phyloP scores from a whole-genome alignment of 345 rosid genomes.

The Brassica juncea region DNA sequence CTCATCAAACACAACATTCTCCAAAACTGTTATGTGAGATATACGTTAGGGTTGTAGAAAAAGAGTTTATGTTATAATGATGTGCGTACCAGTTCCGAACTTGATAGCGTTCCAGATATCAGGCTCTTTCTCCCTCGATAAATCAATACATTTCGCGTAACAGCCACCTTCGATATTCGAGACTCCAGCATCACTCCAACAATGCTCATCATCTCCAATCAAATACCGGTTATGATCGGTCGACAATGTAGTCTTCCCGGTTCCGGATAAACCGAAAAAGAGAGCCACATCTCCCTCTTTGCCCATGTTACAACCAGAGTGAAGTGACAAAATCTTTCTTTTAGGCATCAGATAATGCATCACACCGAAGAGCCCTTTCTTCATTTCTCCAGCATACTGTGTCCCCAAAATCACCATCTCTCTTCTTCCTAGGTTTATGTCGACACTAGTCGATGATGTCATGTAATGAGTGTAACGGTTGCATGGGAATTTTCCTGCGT shows the following conservation, averaged over 20 bases:
- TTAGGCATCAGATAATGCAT: slow-evolving; percentile 99
- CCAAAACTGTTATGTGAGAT: slow-evolving; percentile 57
- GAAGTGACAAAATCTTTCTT: slow-evolving; percentile 87
- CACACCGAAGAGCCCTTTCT: slow-evolving; percentile 96
- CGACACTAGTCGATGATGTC: slow-evolving; percentile 98
- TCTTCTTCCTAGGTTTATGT: slow-evolving; percentile 85
- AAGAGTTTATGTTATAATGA: not conserved
- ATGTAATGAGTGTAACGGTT: slow-evolving; percentile 97
- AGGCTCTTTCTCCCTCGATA: slow-evolving; percentile 86
- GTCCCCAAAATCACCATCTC: slow-evolving; percentile 99
- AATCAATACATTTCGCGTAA: slow-evolving; percentile 97
- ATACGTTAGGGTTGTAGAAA: not conserved
- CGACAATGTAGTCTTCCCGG: slow-evolving; percentile 95
- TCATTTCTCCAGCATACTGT: slow-evolving; percentile 99
- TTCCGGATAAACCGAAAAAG: slow-evolving; percentile 98
- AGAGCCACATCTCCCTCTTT: slow-evolving; percentile 98
- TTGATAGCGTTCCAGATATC: slow-evolving; percentile 97
- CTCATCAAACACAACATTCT: slow-evolving; percentile 95
- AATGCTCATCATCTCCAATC: slow-evolving; percentile 95
- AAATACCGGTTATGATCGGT: slow-evolving; percentile 89
- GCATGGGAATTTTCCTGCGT: slow-evolving; percentile 98
- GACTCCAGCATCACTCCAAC: slow-evolving; percentile 88
- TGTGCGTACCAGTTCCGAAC: slow-evolving; percentile 71
- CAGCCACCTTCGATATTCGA: slow-evolving; percentile 99
- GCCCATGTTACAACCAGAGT: slow-evolving; percentile 99